Evolutionary conservation across 208 protist genomes (phyloP).

Genomic region (Trypanosomatidae sp.): DNA sequence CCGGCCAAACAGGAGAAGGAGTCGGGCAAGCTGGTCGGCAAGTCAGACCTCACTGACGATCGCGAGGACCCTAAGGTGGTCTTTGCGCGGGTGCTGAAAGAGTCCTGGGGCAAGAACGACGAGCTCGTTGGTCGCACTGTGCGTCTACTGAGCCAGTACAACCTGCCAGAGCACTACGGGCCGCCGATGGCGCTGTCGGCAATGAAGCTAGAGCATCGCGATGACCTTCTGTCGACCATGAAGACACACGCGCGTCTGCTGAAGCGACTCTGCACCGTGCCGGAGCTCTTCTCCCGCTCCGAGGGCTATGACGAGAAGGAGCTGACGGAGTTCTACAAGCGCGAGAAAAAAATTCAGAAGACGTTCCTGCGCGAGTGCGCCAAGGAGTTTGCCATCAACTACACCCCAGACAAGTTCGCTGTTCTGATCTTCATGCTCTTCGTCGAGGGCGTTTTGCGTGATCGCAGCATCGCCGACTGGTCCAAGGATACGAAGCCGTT

Average conservation of each 20-base stretch:
- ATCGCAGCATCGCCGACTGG: constrained; percentile 58
- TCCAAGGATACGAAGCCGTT: constrained; percentile 23
- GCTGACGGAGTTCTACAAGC: constrained; percentile 58
- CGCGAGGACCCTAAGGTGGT: constrained; percentile 39
- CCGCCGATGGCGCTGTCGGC: constrained; percentile 48
- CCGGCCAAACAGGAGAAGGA: constrained; percentile 12
- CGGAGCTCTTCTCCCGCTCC: constrained; percentile 42
- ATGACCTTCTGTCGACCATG: constrained; percentile 51
- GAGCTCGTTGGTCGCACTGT: constrained; percentile 47
- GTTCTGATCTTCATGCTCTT: constrained; percentile 81
- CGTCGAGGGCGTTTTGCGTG: constrained; percentile 64
- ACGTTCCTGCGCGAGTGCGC: constrained; percentile 60
- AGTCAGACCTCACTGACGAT: constrained; percentile 38
- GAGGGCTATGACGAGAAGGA: constrained; percentile 57
- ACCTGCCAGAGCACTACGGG: constrained; percentile 63
- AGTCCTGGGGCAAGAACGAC: constrained; percentile 33
- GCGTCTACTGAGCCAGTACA: constrained; percentile 70
- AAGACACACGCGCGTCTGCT: constrained; percentile 55
- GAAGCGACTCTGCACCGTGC: constrained; percentile 57
- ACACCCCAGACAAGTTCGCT: constrained; percentile 53
- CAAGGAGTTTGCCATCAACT: constrained; percentile 35
- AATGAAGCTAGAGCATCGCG: constrained; percentile 41
- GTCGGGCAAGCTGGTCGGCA: constrained; percentile 22
- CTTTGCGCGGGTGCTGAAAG: constrained; percentile 51
- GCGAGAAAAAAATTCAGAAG: constrained; percentile 63